Conservation (phyloP, 2,329 filamentous ascomycete genomes). For the Monilinia vaccinii-corymbosi region DNA sequence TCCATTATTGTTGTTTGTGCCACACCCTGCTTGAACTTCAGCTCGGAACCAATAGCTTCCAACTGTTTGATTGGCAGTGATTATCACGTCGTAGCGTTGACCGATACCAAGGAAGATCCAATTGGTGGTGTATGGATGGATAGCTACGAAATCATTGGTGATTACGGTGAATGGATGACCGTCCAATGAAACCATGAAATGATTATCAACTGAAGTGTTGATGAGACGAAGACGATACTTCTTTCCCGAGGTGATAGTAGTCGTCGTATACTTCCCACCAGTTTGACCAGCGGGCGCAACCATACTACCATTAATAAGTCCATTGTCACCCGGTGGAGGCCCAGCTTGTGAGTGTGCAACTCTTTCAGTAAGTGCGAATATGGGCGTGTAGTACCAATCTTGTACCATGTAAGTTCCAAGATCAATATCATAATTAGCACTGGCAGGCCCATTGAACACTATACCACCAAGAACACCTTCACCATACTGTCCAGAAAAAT, state of each 20-base stretch:
- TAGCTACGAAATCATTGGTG: constrained; percentile 46
- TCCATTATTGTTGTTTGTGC: constrained; percentile 5
- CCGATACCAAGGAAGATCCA: constrained; percentile 34
- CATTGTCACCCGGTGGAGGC: constrained; percentile 32
- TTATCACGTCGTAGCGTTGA: constrained; percentile 36
- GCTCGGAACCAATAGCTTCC: constrained; percentile 46
- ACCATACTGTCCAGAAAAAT: constrained; percentile 39
- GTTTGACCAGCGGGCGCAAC: background rate
- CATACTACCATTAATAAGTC: constrained; percentile 37
- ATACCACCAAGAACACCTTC: constrained; percentile 43
- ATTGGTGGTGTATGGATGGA: constrained; percentile 42
- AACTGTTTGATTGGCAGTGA: constrained; percentile 35
- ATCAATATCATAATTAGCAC: constrained; percentile 14
- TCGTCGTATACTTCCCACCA: constrained; percentile 13
- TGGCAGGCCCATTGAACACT: constrained; percentile 26
- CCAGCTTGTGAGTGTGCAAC: background rate
- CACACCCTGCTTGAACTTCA: constrained; percentile 7
- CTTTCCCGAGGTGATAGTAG: constrained; percentile 16
- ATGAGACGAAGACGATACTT: constrained; percentile 39
- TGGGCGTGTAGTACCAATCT: constrained; percentile 26
- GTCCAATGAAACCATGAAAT: constrained; percentile 39
- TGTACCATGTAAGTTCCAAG: constrained; percentile 12
- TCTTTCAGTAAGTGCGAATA: constrained; percentile 31
- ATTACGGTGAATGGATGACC: constrained; percentile 49
- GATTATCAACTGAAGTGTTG: constrained; percentile 36